Conservation (phyloP, 2,329 filamentous ascomycete genomes). For the Pseudogymnoascus sp. region DNA sequence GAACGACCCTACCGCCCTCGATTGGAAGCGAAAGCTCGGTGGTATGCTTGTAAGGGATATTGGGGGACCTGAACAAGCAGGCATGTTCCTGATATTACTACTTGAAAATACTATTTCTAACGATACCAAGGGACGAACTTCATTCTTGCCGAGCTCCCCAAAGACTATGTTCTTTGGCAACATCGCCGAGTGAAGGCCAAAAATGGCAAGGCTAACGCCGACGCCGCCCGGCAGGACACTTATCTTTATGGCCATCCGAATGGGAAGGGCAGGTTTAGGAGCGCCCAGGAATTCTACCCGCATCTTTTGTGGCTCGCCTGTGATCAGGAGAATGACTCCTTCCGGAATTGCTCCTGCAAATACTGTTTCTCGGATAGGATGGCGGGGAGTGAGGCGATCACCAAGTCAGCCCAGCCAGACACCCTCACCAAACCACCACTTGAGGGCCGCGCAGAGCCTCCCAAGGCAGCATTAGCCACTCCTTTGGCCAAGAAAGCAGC, state of each 20-base stretch:
- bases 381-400: slow-evolving; percentile 31
- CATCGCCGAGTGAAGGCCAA: slow-evolving; percentile 33
- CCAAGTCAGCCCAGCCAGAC: not conserved
- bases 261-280: slow-evolving; percentile 50
- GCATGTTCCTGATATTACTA: slow-evolving; percentile 14
- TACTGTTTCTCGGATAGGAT: slow-evolving; percentile 45
- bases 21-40: slow-evolving; percentile 52
- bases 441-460: not conserved
- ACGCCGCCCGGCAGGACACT: slow-evolving; percentile 49
- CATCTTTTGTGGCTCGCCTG: slow-evolving; percentile 50
- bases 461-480: not conserved
- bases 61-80: slow-evolving; percentile 26
- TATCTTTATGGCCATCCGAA: slow-evolving; percentile 54
- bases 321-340: slow-evolving; percentile 42
- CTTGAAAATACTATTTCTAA: slow-evolving; percentile 18
- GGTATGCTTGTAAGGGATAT: slow-evolving; percentile 49
- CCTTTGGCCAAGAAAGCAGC: slow-evolving; percentile 1
- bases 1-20: slow-evolving; percentile 45
- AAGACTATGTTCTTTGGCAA: slow-evolving; percentile 51
- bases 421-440: not conserved
- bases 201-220: slow-evolving; percentile 16
- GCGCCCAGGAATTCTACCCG: slow-evolving; percentile 52
- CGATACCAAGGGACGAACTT: slow-evolving; percentile 30
- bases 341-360: slow-evolving; percentile 49
- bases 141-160: slow-evolving; percentile 46